Conservation (phyloP, 2,329 filamentous ascomycete genomes). For the Mycosphaerella sp. region DNA sequence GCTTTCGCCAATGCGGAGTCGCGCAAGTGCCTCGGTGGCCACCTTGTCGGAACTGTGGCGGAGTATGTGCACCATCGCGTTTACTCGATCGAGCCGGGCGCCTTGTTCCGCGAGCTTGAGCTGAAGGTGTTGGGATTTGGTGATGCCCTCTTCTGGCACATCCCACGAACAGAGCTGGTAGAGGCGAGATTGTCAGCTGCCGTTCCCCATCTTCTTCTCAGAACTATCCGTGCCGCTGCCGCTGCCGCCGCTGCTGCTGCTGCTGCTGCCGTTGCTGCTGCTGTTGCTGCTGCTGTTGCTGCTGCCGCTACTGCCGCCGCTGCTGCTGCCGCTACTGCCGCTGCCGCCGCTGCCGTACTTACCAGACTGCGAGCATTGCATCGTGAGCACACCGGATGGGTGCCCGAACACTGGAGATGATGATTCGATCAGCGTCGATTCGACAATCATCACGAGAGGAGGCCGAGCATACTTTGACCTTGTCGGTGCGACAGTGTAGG, state of each 20-base stretch:
- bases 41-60: constrained; percentile 20
- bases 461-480: constrained; percentile 1
- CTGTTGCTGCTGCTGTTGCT: background rate
- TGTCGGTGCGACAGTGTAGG: constrained; percentile 3
- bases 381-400: constrained; percentile 19
- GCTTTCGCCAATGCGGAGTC: constrained; percentile 21
- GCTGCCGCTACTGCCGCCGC: no score
- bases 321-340: no score
- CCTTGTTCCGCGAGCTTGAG: constrained; percentile 16
- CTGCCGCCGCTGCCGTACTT: background rate
- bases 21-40: constrained; percentile 21
- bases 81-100: constrained; percentile 13
- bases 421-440: background rate
- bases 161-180: constrained; percentile 7
- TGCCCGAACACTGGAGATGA: constrained; percentile 15
- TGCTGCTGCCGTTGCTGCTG: no score
- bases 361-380: constrained; percentile 8
- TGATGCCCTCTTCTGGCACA: constrained; percentile 22
- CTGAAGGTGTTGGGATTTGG: constrained; percentile 21
- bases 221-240: no score
- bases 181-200: background rate
- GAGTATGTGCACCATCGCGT: constrained; percentile 17
- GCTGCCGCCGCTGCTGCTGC: no score
- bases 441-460: background rate
- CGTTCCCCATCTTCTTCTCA: constrained; percentile 7